A percentile compares a stretch with the other conserved stretches of the same genome.
Conservation (phyloP, 345 rosid genomes). For the Kernera saxatilis region DNA sequence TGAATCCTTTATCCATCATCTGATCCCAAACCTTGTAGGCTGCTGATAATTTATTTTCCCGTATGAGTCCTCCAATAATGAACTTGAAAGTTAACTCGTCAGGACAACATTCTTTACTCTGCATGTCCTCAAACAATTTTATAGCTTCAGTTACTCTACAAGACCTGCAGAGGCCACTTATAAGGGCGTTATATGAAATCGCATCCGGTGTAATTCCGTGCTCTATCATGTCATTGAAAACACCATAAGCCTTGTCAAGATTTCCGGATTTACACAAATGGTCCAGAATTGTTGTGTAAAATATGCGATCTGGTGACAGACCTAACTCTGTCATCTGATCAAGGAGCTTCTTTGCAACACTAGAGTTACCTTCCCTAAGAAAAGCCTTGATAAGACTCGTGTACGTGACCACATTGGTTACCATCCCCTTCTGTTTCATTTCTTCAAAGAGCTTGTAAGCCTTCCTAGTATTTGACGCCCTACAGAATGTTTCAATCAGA, state of each 20-base stretch:
- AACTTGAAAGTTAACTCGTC: slow-evolving; percentile 81
- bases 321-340: slow-evolving; percentile 62
- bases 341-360: slow-evolving; percentile 57
- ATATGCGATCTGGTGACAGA: slow-evolving; percentile 60
- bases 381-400: slow-evolving; percentile 66
- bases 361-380: slow-evolving; percentile 57
- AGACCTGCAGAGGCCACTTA: slow-evolving; percentile 70
- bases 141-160: slow-evolving; percentile 56
- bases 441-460: slow-evolving; percentile 69
- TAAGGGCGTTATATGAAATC: slow-evolving; percentile 73
- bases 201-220: slow-evolving; percentile 69
- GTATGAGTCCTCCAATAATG: slow-evolving; percentile 70
- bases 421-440: slow-evolving; percentile 59
- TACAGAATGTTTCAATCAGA: slow-evolving; percentile 58
- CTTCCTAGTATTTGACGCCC: slow-evolving; percentile 33
- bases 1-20: slow-evolving; percentile 98
- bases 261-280: slow-evolving; percentile 71
- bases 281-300: slow-evolving; percentile 77
- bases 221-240: slow-evolving; percentile 72
- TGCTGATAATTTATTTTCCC: slow-evolving; percentile 46
- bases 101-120: slow-evolving; percentile 52
- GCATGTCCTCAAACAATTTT: slow-evolving; percentile 68
- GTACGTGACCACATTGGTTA: slow-evolving; percentile 66
- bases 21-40: slow-evolving; percentile 91
- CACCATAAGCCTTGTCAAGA: slow-evolving; percentile 51